These are phyloP conservation scores for Geosmithia flava DNA, from an alignment of 2,329 filamentous ascomycete species.

Conservation along the genomic window DNA sequence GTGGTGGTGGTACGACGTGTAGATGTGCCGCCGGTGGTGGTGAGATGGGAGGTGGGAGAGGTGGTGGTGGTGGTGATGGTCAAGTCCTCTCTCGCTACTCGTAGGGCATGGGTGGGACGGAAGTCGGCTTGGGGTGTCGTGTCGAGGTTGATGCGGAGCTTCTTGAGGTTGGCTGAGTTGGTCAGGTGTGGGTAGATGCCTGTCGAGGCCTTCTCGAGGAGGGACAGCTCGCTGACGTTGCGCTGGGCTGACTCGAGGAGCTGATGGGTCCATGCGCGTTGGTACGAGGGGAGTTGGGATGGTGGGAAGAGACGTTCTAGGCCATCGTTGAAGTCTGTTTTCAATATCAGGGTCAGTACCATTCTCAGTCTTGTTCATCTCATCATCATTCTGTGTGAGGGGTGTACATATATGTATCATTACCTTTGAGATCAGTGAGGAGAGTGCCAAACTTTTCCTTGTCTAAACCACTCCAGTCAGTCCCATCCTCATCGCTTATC, in stretches of 20 bases:
- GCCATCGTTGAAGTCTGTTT: constrained; percentile 31
- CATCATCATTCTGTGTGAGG: too few species aligned
- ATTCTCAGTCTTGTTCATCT: too few species aligned
- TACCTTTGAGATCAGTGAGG: constrained; percentile 26
- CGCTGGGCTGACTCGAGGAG: constrained; percentile 30
- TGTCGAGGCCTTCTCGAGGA: constrained; percentile 26
- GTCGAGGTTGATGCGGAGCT: constrained; percentile 33
- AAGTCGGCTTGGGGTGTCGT: constrained; percentile 24
- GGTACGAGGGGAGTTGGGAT: constrained; percentile 25
- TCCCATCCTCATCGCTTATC: too few species aligned
- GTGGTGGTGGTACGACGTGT: neutral
- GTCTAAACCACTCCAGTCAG: too few species aligned
- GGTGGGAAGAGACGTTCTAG: constrained; percentile 32
- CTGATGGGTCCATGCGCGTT: constrained; percentile 32
- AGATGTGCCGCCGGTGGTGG: neutral
- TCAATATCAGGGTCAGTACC: neutral
- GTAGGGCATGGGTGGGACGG: constrained; percentile 27
- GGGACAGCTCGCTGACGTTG: constrained; percentile 25
- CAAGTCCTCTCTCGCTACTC: constrained; percentile 20
- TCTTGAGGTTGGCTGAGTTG: constrained; percentile 28
- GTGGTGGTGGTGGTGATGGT: constrained; percentile 5
- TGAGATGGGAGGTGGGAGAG: neutral
- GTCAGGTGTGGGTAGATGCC: constrained; percentile 29
- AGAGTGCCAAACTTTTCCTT: constrained; percentile 30
- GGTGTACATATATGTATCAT: neutral